These are phyloP conservation scores for Sclerotinia nivalis DNA, from an alignment of 2,329 filamentous ascomycete genomes.

Conservation along the genomic window DNA sequence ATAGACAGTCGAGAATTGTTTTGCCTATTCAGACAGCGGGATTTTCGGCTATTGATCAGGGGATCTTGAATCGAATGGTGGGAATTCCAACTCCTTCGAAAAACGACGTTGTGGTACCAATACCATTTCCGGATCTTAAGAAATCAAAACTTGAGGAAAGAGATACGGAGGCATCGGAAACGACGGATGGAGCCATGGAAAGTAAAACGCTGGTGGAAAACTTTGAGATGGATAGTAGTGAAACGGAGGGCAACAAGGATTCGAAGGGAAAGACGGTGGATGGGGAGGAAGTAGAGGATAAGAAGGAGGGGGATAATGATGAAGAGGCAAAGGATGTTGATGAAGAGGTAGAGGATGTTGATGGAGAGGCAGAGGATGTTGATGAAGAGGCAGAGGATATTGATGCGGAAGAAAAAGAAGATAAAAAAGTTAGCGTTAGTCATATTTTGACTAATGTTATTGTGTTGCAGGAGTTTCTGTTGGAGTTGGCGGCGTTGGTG, in stretches of 20 bases:
- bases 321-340: conserved; percentile 28
- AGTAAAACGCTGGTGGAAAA: conserved; percentile 7
- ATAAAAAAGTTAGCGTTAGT: conserved; percentile 61
- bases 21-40: conserved; percentile 54
- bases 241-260: neutral
- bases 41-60: conserved; percentile 65
- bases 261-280: conserved; percentile 20
- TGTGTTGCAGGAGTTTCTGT: conserved; percentile 75
- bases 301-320: conserved; percentile 1
- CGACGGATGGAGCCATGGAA: conserved; percentile 4
- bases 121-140: conserved; percentile 47
- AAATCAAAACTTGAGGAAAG: conserved; percentile 43
- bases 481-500: conserved; percentile 73
- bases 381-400: conserved; percentile 27
- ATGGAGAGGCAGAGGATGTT: neutral
- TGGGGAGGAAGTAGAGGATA: neutral
- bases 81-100: conserved; percentile 46
- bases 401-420: conserved; percentile 36
- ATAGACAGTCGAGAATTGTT: conserved; percentile 22
- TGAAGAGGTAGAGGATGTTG: conserved; percentile 23
- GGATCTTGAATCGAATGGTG: conserved; percentile 57
- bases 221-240: conserved; percentile 8
- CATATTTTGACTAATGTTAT: conserved; percentile 80
- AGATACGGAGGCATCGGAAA: neutral
- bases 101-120: conserved; percentile 45